These are phyloP conservation scores for Spatholobus suberectus DNA, from an alignment of 306 rosid genomes.

Conservation along the genomic window DNA sequence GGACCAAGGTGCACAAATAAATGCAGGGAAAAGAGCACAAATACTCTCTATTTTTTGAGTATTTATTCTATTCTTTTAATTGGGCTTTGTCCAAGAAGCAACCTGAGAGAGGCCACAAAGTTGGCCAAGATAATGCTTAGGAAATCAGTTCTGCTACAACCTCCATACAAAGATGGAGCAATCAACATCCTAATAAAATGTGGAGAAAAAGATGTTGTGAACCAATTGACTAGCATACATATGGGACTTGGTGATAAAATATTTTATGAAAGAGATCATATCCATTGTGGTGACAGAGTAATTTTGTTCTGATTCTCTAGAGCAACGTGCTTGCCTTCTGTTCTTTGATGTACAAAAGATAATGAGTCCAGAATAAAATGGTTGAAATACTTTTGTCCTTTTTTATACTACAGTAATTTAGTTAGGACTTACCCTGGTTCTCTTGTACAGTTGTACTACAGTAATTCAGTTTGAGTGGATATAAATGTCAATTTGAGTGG, in stretches of 20 bases:
- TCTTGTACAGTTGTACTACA: no score
- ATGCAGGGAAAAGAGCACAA: no score
- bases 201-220: conserved; percentile 62
- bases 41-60: no score
- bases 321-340: no score
- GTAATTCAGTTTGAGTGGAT: no score
- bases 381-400: not conserved
- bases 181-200: conserved; percentile 50
- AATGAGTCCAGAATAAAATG: not conserved
- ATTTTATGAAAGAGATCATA: conserved; percentile 9
- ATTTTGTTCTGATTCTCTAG: no score
- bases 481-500: no score
- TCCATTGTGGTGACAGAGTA: no score
- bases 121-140: conserved; percentile 69
- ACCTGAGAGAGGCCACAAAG: conserved; percentile 63
- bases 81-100: conserved; percentile 65
- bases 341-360: not conserved
- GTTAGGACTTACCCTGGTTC: no score
- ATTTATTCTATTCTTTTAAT: conserved; percentile 63
- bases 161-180: conserved; percentile 49
- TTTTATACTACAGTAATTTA: no score
- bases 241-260: conserved; percentile 20
- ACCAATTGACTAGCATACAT: conserved; percentile 42
- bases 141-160: conserved; percentile 58
- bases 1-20: conserved; percentile 41